Evolutionary conservation across 2,329 filamentous ascomycete species (phyloP).

Genomic region (Coniella lustricola): DNA sequence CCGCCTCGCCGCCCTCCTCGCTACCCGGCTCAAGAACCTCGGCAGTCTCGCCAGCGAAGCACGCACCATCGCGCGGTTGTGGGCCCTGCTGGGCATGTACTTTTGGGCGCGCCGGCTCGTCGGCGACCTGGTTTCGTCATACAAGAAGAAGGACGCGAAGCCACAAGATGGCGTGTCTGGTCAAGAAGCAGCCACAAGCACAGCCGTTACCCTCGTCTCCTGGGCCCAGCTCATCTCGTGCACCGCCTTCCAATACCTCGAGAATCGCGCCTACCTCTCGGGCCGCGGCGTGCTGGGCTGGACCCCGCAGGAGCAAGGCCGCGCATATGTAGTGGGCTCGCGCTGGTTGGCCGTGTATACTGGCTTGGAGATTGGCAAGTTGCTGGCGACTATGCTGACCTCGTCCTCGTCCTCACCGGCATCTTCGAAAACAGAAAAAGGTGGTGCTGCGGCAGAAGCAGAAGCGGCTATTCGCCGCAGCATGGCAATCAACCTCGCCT

Average conservation of each 20-base stretch:
- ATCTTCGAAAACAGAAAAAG: conserved; percentile 28
- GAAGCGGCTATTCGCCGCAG: conserved; percentile 54
- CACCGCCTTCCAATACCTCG: conserved; percentile 66
- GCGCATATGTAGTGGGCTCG: conserved; percentile 64
- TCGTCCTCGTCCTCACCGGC: too few relatives aligned
- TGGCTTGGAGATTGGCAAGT: conserved; percentile 63
- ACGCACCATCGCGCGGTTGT: conserved; percentile 67
- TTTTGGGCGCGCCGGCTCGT: conserved; percentile 54
- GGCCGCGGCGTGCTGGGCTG: conserved; percentile 63
- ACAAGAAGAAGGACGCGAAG: neutral
- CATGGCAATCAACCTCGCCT: conserved; percentile 63
- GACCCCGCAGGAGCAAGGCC: conserved; percentile 47
- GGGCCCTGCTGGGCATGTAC: conserved; percentile 69
- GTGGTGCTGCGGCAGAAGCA: conserved; percentile 6
- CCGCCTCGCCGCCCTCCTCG: conserved; percentile 43
- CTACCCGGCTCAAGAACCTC: conserved; percentile 51
- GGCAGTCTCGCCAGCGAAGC: conserved; percentile 62
- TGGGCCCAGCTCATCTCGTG: conserved; percentile 63
- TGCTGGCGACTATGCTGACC: conserved; percentile 52
- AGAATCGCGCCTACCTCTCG: conserved; percentile 76
- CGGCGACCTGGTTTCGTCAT: conserved; percentile 26
- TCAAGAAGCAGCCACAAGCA: conserved; percentile 23
- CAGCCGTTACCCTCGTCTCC: conserved; percentile 43
- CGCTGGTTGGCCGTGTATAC: conserved; percentile 78
- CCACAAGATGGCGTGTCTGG: too few relatives aligned